Evolutionary conservation across 345 rosid genomes (phyloP).

Genomic region (Sapria himalayana): DNA sequence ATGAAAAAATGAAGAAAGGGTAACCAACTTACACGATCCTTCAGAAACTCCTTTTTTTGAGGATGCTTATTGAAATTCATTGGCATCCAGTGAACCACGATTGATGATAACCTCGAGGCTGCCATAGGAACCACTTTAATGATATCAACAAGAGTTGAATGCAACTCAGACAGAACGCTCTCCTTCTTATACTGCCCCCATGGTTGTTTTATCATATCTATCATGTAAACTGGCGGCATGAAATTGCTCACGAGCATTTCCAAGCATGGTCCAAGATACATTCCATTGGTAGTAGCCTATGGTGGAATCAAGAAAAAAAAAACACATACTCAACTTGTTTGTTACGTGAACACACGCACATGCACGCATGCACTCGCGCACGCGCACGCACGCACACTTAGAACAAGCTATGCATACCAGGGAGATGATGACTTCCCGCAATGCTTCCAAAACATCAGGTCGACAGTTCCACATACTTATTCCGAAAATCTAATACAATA

Average conservation of each 20-base stretch:
- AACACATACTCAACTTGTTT: neutral
- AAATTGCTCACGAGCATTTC: conserved; percentile 53
- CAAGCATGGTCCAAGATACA: conserved; percentile 39
- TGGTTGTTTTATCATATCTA: conserved; percentile 19
- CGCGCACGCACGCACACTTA: neutral
- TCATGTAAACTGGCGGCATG: conserved; percentile 26
- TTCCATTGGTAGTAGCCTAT: conserved; percentile 58
- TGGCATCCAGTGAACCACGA: conserved; percentile 42
- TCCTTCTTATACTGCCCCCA: conserved; percentile 24
- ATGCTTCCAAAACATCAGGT: conserved; percentile 49
- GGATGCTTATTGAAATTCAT: conserved; percentile 21
- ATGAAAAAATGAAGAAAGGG: no score
- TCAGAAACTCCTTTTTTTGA: no score
- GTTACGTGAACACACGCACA: no score
- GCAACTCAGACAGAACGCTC: conserved; percentile 55
- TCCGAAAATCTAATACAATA: conserved; percentile 59
- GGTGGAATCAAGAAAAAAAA: neutral
- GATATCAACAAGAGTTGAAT: conserved; percentile 35
- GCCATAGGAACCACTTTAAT: conserved; percentile 53
- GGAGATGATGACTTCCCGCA: conserved; percentile 36
- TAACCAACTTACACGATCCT: no score
- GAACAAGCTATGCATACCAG: conserved; percentile 23
- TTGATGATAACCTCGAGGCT: conserved; percentile 30
- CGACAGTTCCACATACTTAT: conserved; percentile 59
- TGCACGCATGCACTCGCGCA: no score